Conservation (phyloP, 2,329 filamentous ascomycete species). For the Epichloe coenophiala region DNA sequence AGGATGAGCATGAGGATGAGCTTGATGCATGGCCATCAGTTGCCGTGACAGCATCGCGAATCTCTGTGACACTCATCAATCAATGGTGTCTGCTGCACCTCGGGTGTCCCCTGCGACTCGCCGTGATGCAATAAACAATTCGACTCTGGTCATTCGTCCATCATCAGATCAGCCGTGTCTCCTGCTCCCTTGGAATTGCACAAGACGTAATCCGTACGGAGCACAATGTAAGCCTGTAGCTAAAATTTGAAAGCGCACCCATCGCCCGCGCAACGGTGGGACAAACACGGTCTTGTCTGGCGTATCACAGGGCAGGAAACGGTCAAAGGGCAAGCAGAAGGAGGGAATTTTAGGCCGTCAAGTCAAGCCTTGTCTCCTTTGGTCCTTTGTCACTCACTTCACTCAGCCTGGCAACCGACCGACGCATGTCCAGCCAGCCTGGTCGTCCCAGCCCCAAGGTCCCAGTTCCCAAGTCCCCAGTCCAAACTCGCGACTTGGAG, state of each 20-base stretch:
- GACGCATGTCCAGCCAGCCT: no score
- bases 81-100: neutral
- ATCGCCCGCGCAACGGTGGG: slow-evolving; percentile 6
- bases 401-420: slow-evolving; percentile 6
- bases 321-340: neutral
- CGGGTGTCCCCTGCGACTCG: neutral
- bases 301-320: slow-evolving; percentile 3
- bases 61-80: neutral
- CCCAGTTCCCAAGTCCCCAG: neutral
- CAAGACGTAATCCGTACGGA: neutral
- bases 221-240: neutral
- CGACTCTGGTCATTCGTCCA: no score
- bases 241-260: neutral
- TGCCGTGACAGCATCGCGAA: neutral
- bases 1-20: neutral
- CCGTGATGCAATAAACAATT: neutral
- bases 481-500: slow-evolving; percentile 4
- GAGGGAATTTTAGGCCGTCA: neutral
- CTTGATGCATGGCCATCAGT: neutral
- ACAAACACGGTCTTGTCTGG: slow-evolving; percentile 5
- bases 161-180: neutral
- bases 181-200: slow-evolving; percentile 1
- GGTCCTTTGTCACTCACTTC: neutral
- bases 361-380: neutral
- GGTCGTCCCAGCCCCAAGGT: neutral